Evolutionary conservation across 1,139 yeast genomes (phyloP), one percentile per base, ranked within the genome.

Genomic region (Magnusiomyces starmeri): DNA sequence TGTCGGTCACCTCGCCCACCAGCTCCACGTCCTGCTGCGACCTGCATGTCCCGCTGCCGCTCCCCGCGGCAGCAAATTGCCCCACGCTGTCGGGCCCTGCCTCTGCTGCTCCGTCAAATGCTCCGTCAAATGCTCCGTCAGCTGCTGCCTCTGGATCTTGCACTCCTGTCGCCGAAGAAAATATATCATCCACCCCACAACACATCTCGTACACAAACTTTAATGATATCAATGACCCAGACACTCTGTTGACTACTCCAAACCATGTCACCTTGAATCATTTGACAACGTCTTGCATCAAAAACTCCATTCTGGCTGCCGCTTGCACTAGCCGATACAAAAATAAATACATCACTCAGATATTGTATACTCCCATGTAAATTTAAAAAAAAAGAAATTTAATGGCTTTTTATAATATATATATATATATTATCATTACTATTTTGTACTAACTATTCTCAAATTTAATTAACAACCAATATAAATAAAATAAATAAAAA

Each of bases 321-420:
- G 47, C 47, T 14, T 44, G 47, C n/a, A 44, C 47, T 3, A 20
- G 27, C 16, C 39, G 47, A 8, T 44, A 44, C 27, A 44, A 44
- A 20, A 32, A 12, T 4, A 44, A 44, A 27, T 44, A 44, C 26
- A 44, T 44, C 14, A 44, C 47, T 20, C 47, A 44, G n/a, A 44
- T 44, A n/a, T 20, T 44, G 27, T 44, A 44, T 44, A 18, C 18
- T 8, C 47, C 47, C n/a, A 44, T 44, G 47, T 44, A 24, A 32
- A 29, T 9, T 29, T 10, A 14, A 10, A 14, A 14, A 29, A 29
- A 14, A 29, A 29, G 14, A 29, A 29, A 29, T 29, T 29, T 29
- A 29, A 10, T 29, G 9, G 9, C 14, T 29, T 29, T 29, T 29
- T 14, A 10, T 29, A 10, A 29, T 29, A 29, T 4, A 7, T 4